phyloP scores from a whole-genome alignment of 2,329 filamentous ascomycete genomes.

The Epichloe typhina region DNA sequence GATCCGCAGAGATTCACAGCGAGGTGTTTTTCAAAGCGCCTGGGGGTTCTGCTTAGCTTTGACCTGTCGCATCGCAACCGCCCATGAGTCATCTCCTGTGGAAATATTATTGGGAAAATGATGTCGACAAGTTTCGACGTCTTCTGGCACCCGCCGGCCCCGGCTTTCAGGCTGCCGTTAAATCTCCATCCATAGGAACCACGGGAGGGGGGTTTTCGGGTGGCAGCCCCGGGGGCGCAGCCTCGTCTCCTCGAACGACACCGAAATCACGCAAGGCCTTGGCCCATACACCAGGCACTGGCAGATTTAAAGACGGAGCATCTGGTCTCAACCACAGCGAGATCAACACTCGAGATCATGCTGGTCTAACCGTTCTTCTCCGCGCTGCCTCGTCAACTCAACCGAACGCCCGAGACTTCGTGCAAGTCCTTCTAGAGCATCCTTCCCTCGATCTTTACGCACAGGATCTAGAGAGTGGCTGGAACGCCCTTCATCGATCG shows the following conservation, averaged over 20 bases:
- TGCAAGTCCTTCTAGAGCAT: slow-evolving; percentile 66
- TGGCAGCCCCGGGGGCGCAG: slow-evolving; percentile 27
- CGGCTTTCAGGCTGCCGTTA: slow-evolving; percentile 39
- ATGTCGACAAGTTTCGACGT: slow-evolving; percentile 89
- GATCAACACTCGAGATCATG: slow-evolving; percentile 71
- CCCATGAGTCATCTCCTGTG: slow-evolving; percentile 94
- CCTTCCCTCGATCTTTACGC: slow-evolving; percentile 73
- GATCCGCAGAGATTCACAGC: slow-evolving; percentile 72
- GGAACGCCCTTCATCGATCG: slow-evolving; percentile 87
- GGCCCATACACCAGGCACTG: slow-evolving; percentile 31
- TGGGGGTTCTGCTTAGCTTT: slow-evolving; percentile 15
- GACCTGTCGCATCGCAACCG: slow-evolving; percentile 11
- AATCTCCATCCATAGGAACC: slow-evolving; percentile 34
- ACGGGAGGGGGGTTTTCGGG: slow-evolving; percentile 17
- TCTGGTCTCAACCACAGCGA: slow-evolving; percentile 44
- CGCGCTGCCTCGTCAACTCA: slow-evolving; percentile 68
- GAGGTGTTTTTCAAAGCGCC: slow-evolving; percentile 59
- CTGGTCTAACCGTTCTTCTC: slow-evolving; percentile 72
- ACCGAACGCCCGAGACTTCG: slow-evolving; percentile 58
- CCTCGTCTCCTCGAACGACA: slow-evolving; percentile 35
- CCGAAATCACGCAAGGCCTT: slow-evolving; percentile 40
- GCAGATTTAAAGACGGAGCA: slow-evolving; percentile 31
- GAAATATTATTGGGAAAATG: slow-evolving; percentile 94
- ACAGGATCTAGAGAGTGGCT: slow-evolving; percentile 84
- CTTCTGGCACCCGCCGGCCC: slow-evolving; percentile 63